Evolutionary conservation across 805 yeast species (phyloP).

Genomic region (Candida nitratophila): DNA sequence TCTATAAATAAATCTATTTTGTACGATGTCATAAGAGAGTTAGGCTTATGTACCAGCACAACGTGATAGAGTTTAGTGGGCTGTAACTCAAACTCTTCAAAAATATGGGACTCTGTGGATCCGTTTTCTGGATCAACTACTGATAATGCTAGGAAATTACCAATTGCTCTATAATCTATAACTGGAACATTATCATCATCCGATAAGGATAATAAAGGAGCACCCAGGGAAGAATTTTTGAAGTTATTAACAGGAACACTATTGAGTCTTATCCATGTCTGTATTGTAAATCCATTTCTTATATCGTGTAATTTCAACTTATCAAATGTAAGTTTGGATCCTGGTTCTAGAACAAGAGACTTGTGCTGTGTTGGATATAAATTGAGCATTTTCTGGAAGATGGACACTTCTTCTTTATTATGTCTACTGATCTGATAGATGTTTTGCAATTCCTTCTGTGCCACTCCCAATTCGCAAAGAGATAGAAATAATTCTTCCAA

Average conservation of each 20-base stretch:
- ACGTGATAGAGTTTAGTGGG: conserved; percentile 18
- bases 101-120: conserved; percentile 7
- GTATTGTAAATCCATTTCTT: conserved; percentile 15
- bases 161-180: conserved; percentile 12
- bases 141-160: conserved; percentile 9
- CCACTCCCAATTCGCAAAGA: conserved; percentile 14
- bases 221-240: neutral
- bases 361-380: conserved; percentile 4
- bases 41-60: conserved; percentile 17
- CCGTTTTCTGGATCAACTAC: conserved; percentile 4
- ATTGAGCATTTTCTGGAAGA: conserved; percentile 4
- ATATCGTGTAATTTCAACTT: conserved; percentile 7
- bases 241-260: conserved; percentile 3
- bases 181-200: conserved; percentile 2
- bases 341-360: conserved; percentile 6
- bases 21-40: conserved; percentile 17
- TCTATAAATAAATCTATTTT: conserved; percentile 40
- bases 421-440: conserved; percentile 7
- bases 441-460: conserved; percentile 4
- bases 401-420: neutral
- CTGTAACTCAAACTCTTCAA: conserved; percentile 24
- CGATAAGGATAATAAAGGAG: conserved; percentile 2
- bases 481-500: conserved; percentile 4
- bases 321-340: conserved; percentile 7
- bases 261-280: conserved; percentile 18